Base-by-base conservation (phyloP, 2,329 filamentous ascomycete species). In the Colletotrichum spaethianum region DNA sequence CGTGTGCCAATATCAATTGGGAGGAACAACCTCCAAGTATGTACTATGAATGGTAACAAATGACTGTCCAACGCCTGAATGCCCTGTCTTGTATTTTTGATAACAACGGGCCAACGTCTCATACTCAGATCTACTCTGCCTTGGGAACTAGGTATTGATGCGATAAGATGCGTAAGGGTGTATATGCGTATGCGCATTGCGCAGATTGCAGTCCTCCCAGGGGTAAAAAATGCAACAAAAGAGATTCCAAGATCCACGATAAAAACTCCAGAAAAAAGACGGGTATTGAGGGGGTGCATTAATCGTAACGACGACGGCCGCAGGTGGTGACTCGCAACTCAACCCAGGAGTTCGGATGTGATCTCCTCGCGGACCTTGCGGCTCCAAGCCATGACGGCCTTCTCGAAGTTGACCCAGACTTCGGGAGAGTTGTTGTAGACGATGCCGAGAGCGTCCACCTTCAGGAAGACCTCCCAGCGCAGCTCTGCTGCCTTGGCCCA, bases 401-500 rank as follows among this genome's bases (percentile, higher is more conserved):
- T 86, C 80, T 99, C 95, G 75, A 99, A 97, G 67, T 92, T 89
- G 63, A 88, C 85, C 95, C 95, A 98, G 16, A 91, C 91, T 64
- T 90, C 87, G 1, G 87, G 87, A 61, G 89, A 87, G 72, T 87
- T 92, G 78, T 92, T 92, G 79, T 95, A 93, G 28, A 98, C 95
- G 9, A 98, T 89, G 36, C 93, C 94, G 82, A 97, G 92, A 28
- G 96, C 94, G 78, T 98, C 94, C 65, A 98, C 88, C 74, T 92
- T 90, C 63, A 98, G 86, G 76, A 93, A 89, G 48, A 95, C 90
- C 82, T 98, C 96, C 92, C 96, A 99, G 67, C 96, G 91, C 70
- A 98, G 87, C 83, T 99, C 95, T 9, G 95, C 95, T 1, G 96
- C 96, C 85, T 99, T 99, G 82, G 93, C 90, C 96, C 96, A 99